These are phyloP conservation scores for Monilinia vaccinii-corymbosi DNA, from an alignment of 2,329 filamentous ascomycete species.

Conservation along the genomic window DNA sequence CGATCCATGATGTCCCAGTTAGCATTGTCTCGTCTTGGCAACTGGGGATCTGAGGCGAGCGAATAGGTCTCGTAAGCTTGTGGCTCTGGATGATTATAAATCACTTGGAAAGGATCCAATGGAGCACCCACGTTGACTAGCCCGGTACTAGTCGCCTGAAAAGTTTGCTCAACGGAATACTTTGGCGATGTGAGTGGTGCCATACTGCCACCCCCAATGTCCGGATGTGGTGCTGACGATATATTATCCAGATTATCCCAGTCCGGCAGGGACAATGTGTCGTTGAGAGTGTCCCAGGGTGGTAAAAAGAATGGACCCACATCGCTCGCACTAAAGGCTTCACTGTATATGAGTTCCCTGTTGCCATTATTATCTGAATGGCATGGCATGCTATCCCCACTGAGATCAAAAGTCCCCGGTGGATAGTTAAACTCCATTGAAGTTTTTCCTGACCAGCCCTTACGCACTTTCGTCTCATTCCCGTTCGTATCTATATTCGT, in stretches of 20 bases:
- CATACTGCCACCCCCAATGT: background rate
- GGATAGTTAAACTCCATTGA: background rate
- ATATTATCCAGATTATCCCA: background rate
- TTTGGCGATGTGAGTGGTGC: background rate
- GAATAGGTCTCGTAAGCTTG: background rate
- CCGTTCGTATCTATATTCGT: background rate
- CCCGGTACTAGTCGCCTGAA: background rate
- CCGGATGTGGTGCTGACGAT: background rate
- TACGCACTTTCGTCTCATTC: background rate
- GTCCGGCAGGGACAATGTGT: background rate
- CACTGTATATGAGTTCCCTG: background rate
- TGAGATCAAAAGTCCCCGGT: background rate
- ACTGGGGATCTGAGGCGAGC: background rate
- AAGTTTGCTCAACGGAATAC: background rate
- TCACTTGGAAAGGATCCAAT: background rate
- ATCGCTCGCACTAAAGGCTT: background rate
- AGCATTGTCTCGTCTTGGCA: background rate
- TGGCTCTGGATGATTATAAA: background rate
- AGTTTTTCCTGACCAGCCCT: background rate
- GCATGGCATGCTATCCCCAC: background rate
- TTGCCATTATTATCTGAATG: background rate
- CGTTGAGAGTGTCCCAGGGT: background rate
- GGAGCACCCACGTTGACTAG: background rate
- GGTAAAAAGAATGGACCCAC: background rate
- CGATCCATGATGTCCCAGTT: background rate